Conservation (phyloP, 768 basidiomycete species). For the Collybia nuda region DNA sequence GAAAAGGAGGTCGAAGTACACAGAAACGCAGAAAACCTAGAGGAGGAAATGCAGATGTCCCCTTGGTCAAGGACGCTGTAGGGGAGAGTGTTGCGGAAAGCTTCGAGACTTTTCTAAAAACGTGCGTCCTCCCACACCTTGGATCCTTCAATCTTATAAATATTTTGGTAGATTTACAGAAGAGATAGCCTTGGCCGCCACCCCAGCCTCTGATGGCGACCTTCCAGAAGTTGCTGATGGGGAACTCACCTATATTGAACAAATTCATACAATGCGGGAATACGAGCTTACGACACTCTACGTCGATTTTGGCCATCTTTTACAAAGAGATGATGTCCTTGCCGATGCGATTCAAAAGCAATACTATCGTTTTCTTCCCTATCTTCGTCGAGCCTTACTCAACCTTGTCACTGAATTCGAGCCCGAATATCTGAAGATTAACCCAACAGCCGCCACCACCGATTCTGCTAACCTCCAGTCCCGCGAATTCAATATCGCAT, state of each 20-base stretch:
- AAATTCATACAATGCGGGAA: slow-evolving; percentile 94
- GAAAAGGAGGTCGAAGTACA: slow-evolving; percentile 31
- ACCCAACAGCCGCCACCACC: slow-evolving; percentile 83
- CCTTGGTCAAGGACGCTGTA: slow-evolving; percentile 89
- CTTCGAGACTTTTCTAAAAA: slow-evolving; percentile 89
- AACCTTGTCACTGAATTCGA: slow-evolving; percentile 88
- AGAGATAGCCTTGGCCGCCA: slow-evolving; percentile 73
- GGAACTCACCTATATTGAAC: slow-evolving; percentile 83
- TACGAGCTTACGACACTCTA: slow-evolving; percentile 95
- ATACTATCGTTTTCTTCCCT: slow-evolving; percentile 97
- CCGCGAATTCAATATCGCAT: slow-evolving; percentile 93
- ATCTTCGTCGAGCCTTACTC: slow-evolving; percentile 86
- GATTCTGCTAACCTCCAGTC: slow-evolving; percentile 88
- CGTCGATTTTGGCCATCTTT: slow-evolving; percentile 90
- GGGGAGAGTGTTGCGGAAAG: slow-evolving; percentile 93
- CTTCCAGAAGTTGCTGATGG: slow-evolving; percentile 54
- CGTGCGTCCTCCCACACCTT: slow-evolving; percentile 49
- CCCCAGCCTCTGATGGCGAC: slow-evolving; percentile 75
- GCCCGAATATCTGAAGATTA: slow-evolving; percentile 93
- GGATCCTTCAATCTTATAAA: neutral
- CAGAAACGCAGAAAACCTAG: slow-evolving; percentile 46
- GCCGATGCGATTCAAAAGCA: slow-evolving; percentile 92
- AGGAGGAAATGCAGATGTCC: slow-evolving; percentile 64
- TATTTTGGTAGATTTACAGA: slow-evolving; percentile 71
- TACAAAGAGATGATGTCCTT: slow-evolving; percentile 88